Evolutionary conservation across 441 rosid species (phyloP).

Genomic region (Pelargonium myrrhifolium): DNA sequence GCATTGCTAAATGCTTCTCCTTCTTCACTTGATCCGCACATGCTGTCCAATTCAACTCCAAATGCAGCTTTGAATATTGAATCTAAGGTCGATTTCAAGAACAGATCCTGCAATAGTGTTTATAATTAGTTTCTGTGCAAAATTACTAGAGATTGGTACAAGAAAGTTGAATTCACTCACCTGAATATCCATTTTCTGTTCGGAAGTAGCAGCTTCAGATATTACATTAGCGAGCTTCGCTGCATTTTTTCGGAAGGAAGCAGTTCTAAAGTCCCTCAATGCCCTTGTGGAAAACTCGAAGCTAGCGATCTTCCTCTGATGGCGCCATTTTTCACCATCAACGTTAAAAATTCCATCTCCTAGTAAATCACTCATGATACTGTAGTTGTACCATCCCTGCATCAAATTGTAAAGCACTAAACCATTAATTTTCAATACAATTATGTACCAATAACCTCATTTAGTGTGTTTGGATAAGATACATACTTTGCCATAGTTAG

Average conservation of each 20-base stretch:
- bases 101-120: conserved; percentile 35
- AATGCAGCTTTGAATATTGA: conserved; percentile 45
- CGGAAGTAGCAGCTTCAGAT: conserved; percentile 34
- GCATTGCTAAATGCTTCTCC: conserved; percentile 28
- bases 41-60: conserved; percentile 41
- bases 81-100: conserved; percentile 50
- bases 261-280: conserved; percentile 42
- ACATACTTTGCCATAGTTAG: conserved; percentile 51
- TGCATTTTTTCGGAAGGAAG: conserved; percentile 29
- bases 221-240: conserved; percentile 34
- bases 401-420: neutral
- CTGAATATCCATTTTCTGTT: conserved; percentile 39
- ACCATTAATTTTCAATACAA: neutral
- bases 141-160: neutral
- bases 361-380: conserved; percentile 29
- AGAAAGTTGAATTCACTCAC: conserved; percentile 16
- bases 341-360: conserved; percentile 50
- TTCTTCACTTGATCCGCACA: conserved; percentile 48
- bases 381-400: conserved; percentile 38
- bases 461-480: too few species aligned
- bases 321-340: conserved; percentile 47
- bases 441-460: too few species aligned
- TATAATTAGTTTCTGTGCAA: too few species aligned
- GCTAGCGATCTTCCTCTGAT: conserved; percentile 44
- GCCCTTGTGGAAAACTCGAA: conserved; percentile 44